phyloP scores from a whole-genome alignment of 2,329 filamentous ascomycete genomes.

The Dothiorella sarmentorum region DNA sequence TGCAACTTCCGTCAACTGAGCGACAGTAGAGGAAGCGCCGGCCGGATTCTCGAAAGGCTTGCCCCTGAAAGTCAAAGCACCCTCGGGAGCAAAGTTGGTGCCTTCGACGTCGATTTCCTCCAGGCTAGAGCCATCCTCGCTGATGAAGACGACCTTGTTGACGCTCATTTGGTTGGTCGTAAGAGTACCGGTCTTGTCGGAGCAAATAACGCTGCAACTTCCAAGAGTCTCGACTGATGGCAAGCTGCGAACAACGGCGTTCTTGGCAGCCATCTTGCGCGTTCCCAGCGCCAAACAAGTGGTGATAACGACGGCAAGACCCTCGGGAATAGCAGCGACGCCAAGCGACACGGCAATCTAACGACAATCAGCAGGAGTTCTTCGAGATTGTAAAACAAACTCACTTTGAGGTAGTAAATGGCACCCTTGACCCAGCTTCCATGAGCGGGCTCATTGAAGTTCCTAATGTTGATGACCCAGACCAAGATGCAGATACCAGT shows the following conservation, averaged over 20 bases:
- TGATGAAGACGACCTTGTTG: constrained; percentile 83
- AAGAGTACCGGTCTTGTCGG: constrained; percentile 96
- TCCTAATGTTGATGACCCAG: constrained; percentile 97
- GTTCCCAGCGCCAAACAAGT: constrained; percentile 95
- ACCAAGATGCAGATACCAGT: constrained; percentile 94
- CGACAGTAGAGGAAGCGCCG: constrained; percentile 69
- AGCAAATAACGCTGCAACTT: constrained; percentile 99
- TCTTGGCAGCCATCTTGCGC: constrained; percentile 97
- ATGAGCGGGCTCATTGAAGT: constrained; percentile 93
- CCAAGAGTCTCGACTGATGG: constrained; percentile 96
- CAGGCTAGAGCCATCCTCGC: constrained; percentile 66
- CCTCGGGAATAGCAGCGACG: constrained; percentile 95
- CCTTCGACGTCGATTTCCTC: constrained; percentile 89
- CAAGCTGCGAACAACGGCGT: constrained; percentile 91
- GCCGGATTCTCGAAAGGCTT: constrained; percentile 66
- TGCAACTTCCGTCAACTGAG: constrained; percentile 68
- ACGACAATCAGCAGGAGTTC: neutral
- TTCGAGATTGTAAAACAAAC: neutral
- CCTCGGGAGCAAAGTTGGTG: constrained; percentile 84
- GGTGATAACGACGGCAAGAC: constrained; percentile 97
- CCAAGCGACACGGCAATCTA: constrained; percentile 93
- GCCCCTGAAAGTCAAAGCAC: constrained; percentile 66
- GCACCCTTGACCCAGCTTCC: constrained; percentile 94
- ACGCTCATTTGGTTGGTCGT: constrained; percentile 99
- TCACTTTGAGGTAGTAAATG: constrained; percentile 90